phyloP scores from a whole-genome alignment of 176 grass and related monocot species.

The Cocos nucifera region DNA sequence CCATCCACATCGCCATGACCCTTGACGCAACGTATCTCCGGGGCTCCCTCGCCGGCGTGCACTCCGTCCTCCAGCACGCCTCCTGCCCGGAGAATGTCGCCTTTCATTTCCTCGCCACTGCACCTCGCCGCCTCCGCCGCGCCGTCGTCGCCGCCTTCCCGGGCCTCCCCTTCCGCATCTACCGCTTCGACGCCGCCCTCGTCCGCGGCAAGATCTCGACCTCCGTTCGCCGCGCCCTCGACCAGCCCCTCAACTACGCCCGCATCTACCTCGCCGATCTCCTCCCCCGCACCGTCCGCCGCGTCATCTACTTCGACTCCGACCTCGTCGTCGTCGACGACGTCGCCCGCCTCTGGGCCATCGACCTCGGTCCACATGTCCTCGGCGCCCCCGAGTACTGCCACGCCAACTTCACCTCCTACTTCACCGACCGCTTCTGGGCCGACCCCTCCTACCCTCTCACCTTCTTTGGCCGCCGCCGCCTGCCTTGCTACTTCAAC shows the following conservation, averaged over 20 bases:
- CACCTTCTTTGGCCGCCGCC: constrained; percentile 48
- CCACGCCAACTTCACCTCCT: constrained; percentile 98
- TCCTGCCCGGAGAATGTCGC: constrained; percentile 86
- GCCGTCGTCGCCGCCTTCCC: constrained; percentile 74
- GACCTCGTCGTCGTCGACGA: constrained; percentile 93
- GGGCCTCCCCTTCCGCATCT: constrained; percentile 55
- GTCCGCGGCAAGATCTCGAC: constrained; percentile 88
- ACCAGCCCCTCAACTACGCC: constrained; percentile 97
- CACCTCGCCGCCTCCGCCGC: constrained; percentile 44
- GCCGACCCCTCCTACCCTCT: constrained; percentile 33
- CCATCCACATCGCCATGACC: constrained; percentile 95
- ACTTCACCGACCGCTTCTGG: constrained; percentile 93
- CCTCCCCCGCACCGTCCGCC: constrained; percentile 50
- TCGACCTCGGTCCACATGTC: constrained; percentile 56
- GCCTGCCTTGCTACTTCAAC: constrained; percentile 90
- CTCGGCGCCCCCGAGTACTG: constrained; percentile 93
- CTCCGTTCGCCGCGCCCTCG: constrained; percentile 88
- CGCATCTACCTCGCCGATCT: constrained; percentile 96
- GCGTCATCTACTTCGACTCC: constrained; percentile 92
- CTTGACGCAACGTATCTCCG: constrained; percentile 90
- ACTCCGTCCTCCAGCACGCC: constrained; percentile 86
- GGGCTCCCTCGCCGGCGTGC: constrained; percentile 79
- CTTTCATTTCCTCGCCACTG: constrained; percentile 87
- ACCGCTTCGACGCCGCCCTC: constrained; percentile 75
- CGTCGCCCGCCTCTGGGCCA: constrained; percentile 81